A percentile compares a stretch with the other conserved stretches of the same genome.
Evolutionary conservation across 2,329 filamentous ascomycete genomes (phyloP).

Genomic region (Colletotrichum brevisporum): DNA sequence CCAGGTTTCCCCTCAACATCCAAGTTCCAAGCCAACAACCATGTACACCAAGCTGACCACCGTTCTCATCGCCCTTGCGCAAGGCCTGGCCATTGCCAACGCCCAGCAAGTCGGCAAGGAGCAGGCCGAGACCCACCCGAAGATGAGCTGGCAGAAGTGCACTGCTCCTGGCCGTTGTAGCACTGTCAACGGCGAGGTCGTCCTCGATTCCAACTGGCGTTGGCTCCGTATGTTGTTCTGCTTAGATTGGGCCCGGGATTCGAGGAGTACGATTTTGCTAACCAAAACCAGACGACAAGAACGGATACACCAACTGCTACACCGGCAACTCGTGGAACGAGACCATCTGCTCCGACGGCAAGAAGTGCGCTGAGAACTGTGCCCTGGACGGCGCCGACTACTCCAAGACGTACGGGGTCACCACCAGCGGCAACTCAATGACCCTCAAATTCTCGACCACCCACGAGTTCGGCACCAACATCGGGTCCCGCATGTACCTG

Average conservation of each 20-base stretch:
- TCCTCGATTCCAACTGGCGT: constrained; percentile 68
- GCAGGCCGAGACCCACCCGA: constrained; percentile 57
- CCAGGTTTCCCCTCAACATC: neutral
- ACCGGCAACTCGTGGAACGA: constrained; percentile 58
- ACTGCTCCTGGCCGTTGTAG: constrained; percentile 54
- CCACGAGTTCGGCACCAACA: constrained; percentile 57
- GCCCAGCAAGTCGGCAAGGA: constrained; percentile 60
- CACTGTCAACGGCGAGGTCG: constrained; percentile 59
- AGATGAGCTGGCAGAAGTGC: constrained; percentile 61
- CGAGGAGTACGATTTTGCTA: neutral
- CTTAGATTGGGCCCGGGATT: constrained; percentile 24
- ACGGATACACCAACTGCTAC: constrained; percentile 63
- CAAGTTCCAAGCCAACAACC: neutral
- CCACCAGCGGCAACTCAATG: constrained; percentile 61
- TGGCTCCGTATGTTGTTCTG: constrained; percentile 58
- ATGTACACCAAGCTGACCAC: constrained; percentile 14
- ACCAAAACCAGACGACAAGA: constrained; percentile 36
- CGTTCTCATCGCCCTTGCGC: neutral
- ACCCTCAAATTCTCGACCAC: constrained; percentile 67
- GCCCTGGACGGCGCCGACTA: constrained; percentile 63
- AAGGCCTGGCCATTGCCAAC: constrained; percentile 49
- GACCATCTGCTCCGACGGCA: constrained; percentile 54
- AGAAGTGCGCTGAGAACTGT: constrained; percentile 60
- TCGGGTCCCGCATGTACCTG: constrained; percentile 70
- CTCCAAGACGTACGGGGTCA: constrained; percentile 61